Evolutionary conservation across 345 rosid species (phyloP), one percentile per base, ranked within the genome.

Genomic region (Chamaenerion angustifolium): DNA sequence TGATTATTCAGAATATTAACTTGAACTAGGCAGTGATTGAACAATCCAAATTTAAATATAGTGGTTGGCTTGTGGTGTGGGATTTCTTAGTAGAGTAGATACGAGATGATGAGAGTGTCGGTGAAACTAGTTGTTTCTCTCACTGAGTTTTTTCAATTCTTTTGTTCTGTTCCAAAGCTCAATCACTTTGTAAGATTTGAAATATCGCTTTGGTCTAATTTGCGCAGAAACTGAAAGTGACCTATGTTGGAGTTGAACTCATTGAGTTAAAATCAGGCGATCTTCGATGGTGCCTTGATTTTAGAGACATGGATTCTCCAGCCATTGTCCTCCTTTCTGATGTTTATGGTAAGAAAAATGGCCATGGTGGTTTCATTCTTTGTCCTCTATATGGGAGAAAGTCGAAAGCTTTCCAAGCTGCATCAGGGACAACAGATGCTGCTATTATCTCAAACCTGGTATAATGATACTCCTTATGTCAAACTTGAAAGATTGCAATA

Each of bases 371-470:
- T 64, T 92, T 92, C 68, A 69, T 92, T 69, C 79, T 92, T 51
- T 80, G 94, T 63, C 85, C 96, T 37, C 71, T 84, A 59, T 87
- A 87, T 71, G 96, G 96, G 59, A 84, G 96, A 65, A 92, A 92
- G 69, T 82, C 96, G 12, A 92, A 87, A 80, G 96, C 96, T 59
- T 92, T 87, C 65, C 90, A 81, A 79, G 95, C 94, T 59, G 83
- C 88, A 64, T 79, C 94, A 10, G 98, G 98, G 77, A 84, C 95
- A 57, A 75, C 96, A 35, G 89, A 68, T 58, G 62, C 94, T 53
- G 83, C 84, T 63, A 75, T 92, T 44, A 67, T 82, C 64, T 64
- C 84, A 46, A 76, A 65, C 68, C 69, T 92, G 96, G 98, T 87
- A 84, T 46, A 43, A 37, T 50, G 52, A 12, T 37, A 12, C 43